A percentile compares a stretch with the other conserved stretches of the same genome.
Conservation (phyloP, 2,329 filamentous ascomycete species). For the Colletotrichum sp. region DNA sequence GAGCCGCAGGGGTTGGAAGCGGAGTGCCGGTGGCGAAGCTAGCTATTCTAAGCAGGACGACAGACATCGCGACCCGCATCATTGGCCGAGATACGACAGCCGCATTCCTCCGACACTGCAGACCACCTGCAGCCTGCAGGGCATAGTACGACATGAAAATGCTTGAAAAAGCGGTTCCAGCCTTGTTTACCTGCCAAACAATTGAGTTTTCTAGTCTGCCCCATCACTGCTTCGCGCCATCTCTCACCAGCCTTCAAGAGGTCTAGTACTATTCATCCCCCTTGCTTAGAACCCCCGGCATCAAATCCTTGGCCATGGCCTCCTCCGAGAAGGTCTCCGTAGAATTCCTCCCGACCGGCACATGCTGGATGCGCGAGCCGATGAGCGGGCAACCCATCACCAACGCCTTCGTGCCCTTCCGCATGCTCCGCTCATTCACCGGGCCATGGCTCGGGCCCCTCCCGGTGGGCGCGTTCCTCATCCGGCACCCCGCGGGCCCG, state of each 20-base stretch:
- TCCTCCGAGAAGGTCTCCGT: background rate
- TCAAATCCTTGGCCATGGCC: background rate
- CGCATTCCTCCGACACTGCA: background rate
- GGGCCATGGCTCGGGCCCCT: slow-evolving; percentile 24
- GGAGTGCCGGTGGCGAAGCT: slow-evolving; percentile 3
- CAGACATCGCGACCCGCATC: background rate
- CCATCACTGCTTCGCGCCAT: background rate
- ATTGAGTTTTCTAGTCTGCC: background rate
- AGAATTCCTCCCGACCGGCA: slow-evolving; percentile 27
- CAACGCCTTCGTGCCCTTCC: slow-evolving; percentile 22
- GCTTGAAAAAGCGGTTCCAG: background rate
- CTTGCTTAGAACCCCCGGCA: background rate
- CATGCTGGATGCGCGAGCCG: slow-evolving; percentile 20
- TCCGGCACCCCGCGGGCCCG: slow-evolving; percentile 24
- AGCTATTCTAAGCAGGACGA: background rate
- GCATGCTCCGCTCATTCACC: slow-evolving; percentile 24
- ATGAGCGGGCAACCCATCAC: slow-evolving; percentile 22
- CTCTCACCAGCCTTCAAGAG: background rate
- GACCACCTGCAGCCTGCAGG: background rate
- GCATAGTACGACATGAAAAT: background rate
- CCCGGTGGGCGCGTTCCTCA: slow-evolving; percentile 26
- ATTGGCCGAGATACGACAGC: slow-evolving; percentile 13
- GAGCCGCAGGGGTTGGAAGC: background rate
- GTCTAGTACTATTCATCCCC: background rate
- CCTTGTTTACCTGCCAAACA: background rate